phyloP scores from a whole-genome alignment of 441 rosid species.

The Croton laevigatus region DNA sequence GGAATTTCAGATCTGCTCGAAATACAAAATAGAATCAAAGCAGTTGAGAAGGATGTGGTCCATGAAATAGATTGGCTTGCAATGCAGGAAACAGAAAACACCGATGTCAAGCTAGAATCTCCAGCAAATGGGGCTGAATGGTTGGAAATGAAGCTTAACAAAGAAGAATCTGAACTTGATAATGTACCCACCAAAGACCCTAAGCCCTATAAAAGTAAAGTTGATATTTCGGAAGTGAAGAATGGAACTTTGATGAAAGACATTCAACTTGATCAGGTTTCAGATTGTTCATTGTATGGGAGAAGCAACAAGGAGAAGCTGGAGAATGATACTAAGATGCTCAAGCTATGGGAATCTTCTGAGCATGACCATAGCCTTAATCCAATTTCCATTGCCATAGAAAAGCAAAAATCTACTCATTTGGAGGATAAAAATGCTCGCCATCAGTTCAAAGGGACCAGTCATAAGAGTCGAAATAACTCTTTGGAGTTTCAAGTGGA shows the following conservation, averaged over 20 bases:
- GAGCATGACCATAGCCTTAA: conserved; percentile 34
- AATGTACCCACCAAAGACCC: conserved; percentile 34
- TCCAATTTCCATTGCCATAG: conserved; percentile 25
- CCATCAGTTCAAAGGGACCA: conserved; percentile 26
- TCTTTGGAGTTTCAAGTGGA: conserved; percentile 40
- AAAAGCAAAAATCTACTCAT: conserved; percentile 25
- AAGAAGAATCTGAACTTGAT: conserved; percentile 35
- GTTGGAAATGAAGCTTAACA: conserved; percentile 22
- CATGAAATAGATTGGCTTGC: conserved; percentile 31
- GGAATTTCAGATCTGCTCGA: conserved; percentile 67
- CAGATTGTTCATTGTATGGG: conserved; percentile 46
- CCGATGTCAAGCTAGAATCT: conserved; percentile 28
- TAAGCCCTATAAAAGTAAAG: conserved; percentile 37
- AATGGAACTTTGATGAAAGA: conserved; percentile 68
- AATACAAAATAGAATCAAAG: conserved; percentile 62
- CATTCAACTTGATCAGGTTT: conserved; percentile 84
- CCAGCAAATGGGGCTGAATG: conserved; percentile 22
- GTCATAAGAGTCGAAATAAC: conserved; percentile 38
- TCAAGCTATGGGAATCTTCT: conserved; percentile 59
- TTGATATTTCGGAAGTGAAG: conserved; percentile 36
- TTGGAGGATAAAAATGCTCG: conserved; percentile 7
- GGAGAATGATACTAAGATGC: conserved; percentile 46
- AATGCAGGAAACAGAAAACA: conserved; percentile 34
- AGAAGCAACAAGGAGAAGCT: conserved; percentile 41
- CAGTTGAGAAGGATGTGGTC: conserved; percentile 60